Evolutionary conservation across 176 grass and related monocot species (phyloP), one percentile per base, ranked within the genome.

Genomic region (Chrysopogon serrulatus): DNA sequence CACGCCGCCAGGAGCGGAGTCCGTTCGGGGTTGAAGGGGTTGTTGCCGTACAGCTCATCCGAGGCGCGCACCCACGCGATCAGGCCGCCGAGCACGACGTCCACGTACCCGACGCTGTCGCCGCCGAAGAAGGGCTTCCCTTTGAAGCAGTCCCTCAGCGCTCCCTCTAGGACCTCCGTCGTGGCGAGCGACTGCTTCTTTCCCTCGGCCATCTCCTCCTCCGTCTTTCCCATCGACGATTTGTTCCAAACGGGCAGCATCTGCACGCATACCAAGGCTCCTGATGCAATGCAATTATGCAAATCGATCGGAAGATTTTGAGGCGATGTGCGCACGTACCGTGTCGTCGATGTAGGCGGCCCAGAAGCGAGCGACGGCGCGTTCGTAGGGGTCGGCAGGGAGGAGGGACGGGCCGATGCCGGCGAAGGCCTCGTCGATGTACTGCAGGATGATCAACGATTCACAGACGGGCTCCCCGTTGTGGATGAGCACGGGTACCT

Each of bases 401-500:
- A 88, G 74, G 10, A 95, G 54, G 15, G 86, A 17, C 12, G 35
- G 35, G 21, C 84, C 77, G 56, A 8, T 43, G 45, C 53, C 57
- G 32, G 26, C 6, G 71, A 91, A 90, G n/a, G 70, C 86, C 66
- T 92, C 90, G 5, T 95, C 88, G 36, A 95, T 74, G 75, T 95
- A 92, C 34, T 95, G 78, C 0, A 95, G 0, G 64, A 95, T 92
- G 64, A 95, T 15, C 2, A n/a, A 27, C 2, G 93, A 95, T 54
- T 90, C 88, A 5, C 74, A 87, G 21, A 95, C 0, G 33, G 90
- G 56, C 80, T 56, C 78, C 21, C 74, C 87, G 42, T 60, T 39
- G 79, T 95, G 93, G 86, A 95, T 83, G 21, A 95, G 71, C 41
- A 92, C 88, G 0, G 93, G 93, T 0, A 92, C 86, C 74, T 77